A percentile compares a stretch with the other conserved stretches of the same genome.
phyloP scores from a whole-genome alignment of 1,284 basidiomycete genomes.

The Irpex sp. region DNA sequence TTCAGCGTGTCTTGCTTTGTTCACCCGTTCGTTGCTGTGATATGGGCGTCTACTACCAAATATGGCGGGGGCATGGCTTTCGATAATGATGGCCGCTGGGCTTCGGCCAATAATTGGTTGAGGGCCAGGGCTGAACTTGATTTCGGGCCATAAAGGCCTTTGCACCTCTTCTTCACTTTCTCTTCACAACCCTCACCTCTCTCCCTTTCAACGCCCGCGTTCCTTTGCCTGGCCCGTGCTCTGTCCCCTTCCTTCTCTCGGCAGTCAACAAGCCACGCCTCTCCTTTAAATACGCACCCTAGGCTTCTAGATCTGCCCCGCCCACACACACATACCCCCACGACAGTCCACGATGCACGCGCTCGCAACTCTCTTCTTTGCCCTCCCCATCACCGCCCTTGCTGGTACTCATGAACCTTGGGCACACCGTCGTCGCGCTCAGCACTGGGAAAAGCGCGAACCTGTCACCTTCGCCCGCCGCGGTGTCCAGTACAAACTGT shows the following conservation, averaged over 20 bases:
- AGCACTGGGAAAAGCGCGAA: not conserved
- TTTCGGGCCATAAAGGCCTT: not conserved
- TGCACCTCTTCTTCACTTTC: not conserved
- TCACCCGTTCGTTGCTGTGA: not conserved
- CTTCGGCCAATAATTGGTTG: not conserved
- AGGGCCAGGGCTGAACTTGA: not conserved
- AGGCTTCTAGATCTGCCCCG: not conserved
- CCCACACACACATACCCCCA: not conserved
- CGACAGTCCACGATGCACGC: constrained; percentile 16
- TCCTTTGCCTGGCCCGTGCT: not conserved
- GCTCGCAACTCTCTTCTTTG: constrained; percentile 12
- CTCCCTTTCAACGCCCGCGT: not conserved
- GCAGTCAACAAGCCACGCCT: constrained; percentile 2
- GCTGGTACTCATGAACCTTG: constrained; percentile 11
- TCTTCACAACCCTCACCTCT: not conserved
- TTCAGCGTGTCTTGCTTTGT: not conserved
- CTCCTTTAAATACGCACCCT: constrained; percentile 8
- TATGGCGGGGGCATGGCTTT: not conserved
- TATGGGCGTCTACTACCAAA: not conserved
- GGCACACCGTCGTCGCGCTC: constrained; percentile 14
- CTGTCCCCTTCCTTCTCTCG: not conserved
- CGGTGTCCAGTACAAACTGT: constrained; percentile 25
- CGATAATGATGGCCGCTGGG: not conserved
- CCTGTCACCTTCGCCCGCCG: constrained; percentile 11
- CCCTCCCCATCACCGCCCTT: constrained; percentile 18